Base-by-base conservation (phyloP, 2,329 filamentous ascomycete species). In the Ophiostoma novo-ulmi region DNA sequence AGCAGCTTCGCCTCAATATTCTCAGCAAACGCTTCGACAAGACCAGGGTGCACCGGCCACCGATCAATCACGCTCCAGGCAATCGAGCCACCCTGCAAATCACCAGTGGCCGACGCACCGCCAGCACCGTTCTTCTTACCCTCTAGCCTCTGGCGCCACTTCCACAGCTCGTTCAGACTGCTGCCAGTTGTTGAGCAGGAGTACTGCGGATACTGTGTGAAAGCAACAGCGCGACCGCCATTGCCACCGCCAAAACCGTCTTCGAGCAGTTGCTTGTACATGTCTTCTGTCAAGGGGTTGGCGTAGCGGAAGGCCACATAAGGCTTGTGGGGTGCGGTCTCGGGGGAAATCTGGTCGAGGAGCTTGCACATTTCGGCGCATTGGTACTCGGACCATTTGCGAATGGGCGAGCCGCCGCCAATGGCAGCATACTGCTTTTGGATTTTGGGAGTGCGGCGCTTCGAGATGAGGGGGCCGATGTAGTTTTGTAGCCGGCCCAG, bases 291-390 rank as follows among this genome's bases (percentile, higher is more conserved):
- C 77, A 99, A 81, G 0, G 95, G 95, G 73, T 94, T 85, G 17
- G 96, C 94, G 78, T 99, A 99, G 73, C 95, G 91, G 80, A 99
- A 99, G 17, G 95, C 94, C 66, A 98, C 93, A 77, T 99, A 99
- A 10, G 95, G 95, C 79, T 95, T 97, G 79, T 99, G 95, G 6
- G 95, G 95, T 3, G 95, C 95, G 1, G 94, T 97, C 78, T 97
- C 91, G 6, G 95, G 95, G 1, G 91, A 96, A 72, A 93, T 91
- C 75, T 90, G 87, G 84, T 99, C 95, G 69, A 99, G 85, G 69
- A 98, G 87, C 84, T 97, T 97, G 87, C 95, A 99, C 93, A 98
- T 97, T 81, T 98, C 94, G 72, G 85, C 85, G 72, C 89, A 93
- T 80, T 99, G 95, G 78, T 95, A 89, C 80, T 99, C 95, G 35